Conservation (phyloP, 2,329 filamentous ascomycete genomes). For the Microsporum canis region DNA sequence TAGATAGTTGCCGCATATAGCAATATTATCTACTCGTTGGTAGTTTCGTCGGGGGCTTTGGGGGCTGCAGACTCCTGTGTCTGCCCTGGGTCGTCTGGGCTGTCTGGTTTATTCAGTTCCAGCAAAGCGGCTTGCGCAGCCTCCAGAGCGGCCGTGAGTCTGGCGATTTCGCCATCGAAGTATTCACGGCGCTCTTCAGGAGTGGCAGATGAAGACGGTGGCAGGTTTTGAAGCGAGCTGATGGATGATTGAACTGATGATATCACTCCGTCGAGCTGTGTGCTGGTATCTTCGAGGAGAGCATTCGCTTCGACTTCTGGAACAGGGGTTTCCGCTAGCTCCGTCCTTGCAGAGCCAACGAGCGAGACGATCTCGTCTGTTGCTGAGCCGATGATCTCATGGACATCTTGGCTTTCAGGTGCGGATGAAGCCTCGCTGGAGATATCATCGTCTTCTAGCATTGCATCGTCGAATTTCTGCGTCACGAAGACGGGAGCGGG, state of each 20-base stretch:
- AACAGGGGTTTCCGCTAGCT: conserved; percentile 45
- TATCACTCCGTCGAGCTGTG: conserved; percentile 44
- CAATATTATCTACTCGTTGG: neutral
- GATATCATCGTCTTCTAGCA: neutral
- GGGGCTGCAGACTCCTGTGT: neutral
- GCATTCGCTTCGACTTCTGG: conserved; percentile 44
- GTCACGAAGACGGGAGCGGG: neutral
- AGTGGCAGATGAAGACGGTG: neutral
- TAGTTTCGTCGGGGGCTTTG: neutral
- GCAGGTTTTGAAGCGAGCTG: conserved; percentile 35
- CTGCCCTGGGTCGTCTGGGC: neutral
- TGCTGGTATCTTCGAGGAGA: conserved; percentile 39
- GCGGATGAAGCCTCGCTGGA: neutral
- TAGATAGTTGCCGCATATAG: neutral
- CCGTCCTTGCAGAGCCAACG: conserved; percentile 47
- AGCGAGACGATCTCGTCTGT: conserved; percentile 47
- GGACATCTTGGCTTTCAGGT: neutral
- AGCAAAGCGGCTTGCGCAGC: neutral
- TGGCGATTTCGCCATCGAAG: neutral
- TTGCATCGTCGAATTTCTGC: neutral
- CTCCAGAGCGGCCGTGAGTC: neutral
- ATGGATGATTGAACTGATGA: conserved; percentile 46
- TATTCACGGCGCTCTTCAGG: neutral
- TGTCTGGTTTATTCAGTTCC: neutral
- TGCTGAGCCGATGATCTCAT: conserved; percentile 37